These are phyloP conservation scores for Hylodesmum podocarpum DNA, from an alignment of 306 rosid species.

Conservation along the genomic window DNA sequence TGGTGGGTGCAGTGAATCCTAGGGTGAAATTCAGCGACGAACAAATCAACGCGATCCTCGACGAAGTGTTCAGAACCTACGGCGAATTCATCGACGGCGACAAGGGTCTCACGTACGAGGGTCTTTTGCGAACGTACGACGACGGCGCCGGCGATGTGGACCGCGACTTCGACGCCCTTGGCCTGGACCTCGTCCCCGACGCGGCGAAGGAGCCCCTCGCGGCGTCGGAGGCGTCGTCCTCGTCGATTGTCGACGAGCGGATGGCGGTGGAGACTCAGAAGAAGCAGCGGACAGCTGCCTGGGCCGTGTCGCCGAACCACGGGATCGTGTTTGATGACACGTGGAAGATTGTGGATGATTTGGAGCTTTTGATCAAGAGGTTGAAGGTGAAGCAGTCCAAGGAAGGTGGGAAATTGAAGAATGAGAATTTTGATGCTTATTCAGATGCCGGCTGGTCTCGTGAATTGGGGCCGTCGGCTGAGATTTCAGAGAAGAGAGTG, in stretches of 20 bases:
- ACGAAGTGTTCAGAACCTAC: conserved; percentile 90
- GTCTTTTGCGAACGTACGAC: conserved; percentile 87
- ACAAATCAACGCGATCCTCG: conserved; percentile 96
- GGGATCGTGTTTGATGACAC: conserved; percentile 97
- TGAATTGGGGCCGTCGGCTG: conserved; percentile 82
- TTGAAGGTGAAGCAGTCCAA: conserved; percentile 80
- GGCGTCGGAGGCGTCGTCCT: conserved; percentile 78
- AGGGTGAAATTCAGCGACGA: conserved; percentile 98
- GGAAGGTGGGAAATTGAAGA: conserved; percentile 73
- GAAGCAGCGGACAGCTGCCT: conserved; percentile 96
- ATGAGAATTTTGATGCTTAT: conserved; percentile 74
- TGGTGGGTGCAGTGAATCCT: conserved; percentile 97
- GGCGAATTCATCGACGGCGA: conserved; percentile 86
- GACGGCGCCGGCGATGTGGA: conserved; percentile 99
- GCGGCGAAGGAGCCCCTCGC: conserved; percentile 38
- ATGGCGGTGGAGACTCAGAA: conserved; percentile 72
- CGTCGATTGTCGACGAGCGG: conserved; percentile 79
- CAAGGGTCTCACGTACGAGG: conserved; percentile 87
- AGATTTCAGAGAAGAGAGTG: conserved; percentile 83
- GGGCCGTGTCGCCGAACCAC: conserved; percentile 96
- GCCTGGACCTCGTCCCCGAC: conserved; percentile 50
- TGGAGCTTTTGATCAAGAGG: conserved; percentile 82
- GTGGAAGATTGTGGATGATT: conserved; percentile 96
- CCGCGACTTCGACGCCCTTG: conserved; percentile 95
- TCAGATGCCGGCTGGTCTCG: conserved; percentile 99